phyloP scores from a whole-genome alignment of 2,329 filamentous ascomycete species.

The Alternaria angustiovoidea region DNA sequence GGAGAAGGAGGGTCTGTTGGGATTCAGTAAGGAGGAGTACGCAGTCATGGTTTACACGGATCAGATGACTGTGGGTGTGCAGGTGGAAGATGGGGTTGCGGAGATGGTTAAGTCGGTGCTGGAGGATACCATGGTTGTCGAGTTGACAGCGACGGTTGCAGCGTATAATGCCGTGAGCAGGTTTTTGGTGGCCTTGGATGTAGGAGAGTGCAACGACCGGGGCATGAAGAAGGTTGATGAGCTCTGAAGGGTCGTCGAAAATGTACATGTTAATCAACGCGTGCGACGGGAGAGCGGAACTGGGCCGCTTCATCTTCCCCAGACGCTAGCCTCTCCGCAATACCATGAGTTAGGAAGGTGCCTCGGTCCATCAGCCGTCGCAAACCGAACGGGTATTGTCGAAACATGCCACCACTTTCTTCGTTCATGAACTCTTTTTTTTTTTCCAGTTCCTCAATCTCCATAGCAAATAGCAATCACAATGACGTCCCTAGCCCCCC shows the following conservation, averaged over 20 bases:
- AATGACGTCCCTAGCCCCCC: conserved; percentile 46
- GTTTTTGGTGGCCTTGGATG: conserved; percentile 83
- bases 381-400: conserved; percentile 23
- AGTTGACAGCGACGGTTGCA: conserved; percentile 80
- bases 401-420: conserved; percentile 16
- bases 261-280: neutral
- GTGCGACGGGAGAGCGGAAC: conserved; percentile 18
- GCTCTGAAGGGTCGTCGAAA: conserved; percentile 17
- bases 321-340: conserved; percentile 25
- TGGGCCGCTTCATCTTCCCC: conserved; percentile 26
- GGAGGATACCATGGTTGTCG: conserved; percentile 75
- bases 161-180: conserved; percentile 86
- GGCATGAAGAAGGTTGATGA: conserved; percentile 45
- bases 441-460: neutral
- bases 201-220: conserved; percentile 53
- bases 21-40: conserved; percentile 60
- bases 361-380: conserved; percentile 38
- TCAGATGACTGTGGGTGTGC: conserved; percentile 80
- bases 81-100: conserved; percentile 74
- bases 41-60: conserved; percentile 78
- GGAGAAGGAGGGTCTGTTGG: conserved; percentile 48
- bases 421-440: neutral
- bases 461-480: conserved; percentile 14
- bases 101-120: conserved; percentile 67
- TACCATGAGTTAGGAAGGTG: conserved; percentile 17